A percentile compares a stretch with the other conserved stretches of the same genome.
Evolutionary conservation across 805 yeast species (phyloP).

Genomic region (Candida fluviatilis): DNA sequence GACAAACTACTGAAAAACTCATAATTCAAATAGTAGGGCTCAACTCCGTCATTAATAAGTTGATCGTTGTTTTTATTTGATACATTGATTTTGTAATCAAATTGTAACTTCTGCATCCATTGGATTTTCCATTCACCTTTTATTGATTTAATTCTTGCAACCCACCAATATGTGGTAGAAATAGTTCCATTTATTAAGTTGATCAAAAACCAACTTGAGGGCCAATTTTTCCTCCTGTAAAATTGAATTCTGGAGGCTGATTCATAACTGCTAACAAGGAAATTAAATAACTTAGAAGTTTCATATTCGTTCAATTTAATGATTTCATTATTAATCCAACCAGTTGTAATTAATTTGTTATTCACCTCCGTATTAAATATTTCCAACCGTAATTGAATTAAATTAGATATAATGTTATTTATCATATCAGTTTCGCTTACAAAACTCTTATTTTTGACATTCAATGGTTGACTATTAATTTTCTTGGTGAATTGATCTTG

Average conservation of each 20-base stretch:
- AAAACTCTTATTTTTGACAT: constrained; percentile 16
- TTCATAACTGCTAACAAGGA: constrained; percentile 15
- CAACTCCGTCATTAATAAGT: constrained; percentile 3
- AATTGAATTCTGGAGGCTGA: constrained; percentile 21
- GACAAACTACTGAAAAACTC: constrained; percentile 37
- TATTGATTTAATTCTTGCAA: constrained; percentile 44
- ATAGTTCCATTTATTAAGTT: constrained; percentile 34
- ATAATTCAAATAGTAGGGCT: constrained; percentile 14
- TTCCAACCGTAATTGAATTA: constrained; percentile 47
- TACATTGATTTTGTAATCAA: constrained; percentile 5
- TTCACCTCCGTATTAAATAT: constrained; percentile 48
- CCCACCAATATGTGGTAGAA: constrained; percentile 47
- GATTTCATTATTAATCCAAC: constrained; percentile 62
- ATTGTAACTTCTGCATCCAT: constrained; percentile 39
- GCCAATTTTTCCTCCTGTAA: constrained; percentile 52
- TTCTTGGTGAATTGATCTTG: constrained; percentile 27
- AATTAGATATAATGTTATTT: constrained; percentile 22
- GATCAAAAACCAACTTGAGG: constrained; percentile 51
- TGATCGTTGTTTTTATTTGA: background rate
- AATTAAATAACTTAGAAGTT: constrained; percentile 34
- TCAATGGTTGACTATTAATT: constrained; percentile 24
- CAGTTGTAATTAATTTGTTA: constrained; percentile 56
- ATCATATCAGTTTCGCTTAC: constrained; percentile 30
- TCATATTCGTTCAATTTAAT: constrained; percentile 50
- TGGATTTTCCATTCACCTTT: constrained; percentile 54